Conservation (phyloP, 2,329 filamentous ascomycete genomes). For the Neofusicoccum umdonicola region DNA sequence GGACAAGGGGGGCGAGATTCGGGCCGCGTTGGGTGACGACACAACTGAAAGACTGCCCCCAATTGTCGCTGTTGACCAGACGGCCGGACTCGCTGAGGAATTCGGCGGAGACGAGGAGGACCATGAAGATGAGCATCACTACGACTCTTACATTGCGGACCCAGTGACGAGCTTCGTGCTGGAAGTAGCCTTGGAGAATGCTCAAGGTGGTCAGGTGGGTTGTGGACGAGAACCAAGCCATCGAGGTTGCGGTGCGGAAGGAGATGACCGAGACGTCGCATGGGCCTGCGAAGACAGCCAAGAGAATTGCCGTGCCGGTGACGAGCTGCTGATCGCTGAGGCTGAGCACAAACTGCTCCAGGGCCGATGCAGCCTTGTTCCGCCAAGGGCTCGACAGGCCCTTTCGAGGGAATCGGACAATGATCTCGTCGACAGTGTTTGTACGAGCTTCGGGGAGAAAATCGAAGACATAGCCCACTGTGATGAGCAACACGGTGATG, state of each 20-base stretch:
- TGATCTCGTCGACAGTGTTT: background rate
- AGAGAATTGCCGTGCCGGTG: slow-evolving; percentile 25
- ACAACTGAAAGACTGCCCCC: background rate
- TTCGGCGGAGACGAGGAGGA: background rate
- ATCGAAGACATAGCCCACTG: background rate
- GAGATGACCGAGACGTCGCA: slow-evolving; percentile 27
- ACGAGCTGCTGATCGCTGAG: slow-evolving; percentile 28
- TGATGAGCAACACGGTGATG: background rate
- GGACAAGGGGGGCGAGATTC: too few relatives aligned
- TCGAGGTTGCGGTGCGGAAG: slow-evolving; percentile 19
- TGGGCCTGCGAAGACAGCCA: slow-evolving; percentile 23
- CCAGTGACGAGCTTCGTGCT: background rate
- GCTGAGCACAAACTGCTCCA: slow-evolving; percentile 26
- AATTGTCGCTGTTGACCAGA: background rate
- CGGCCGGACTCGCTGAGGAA: background rate
- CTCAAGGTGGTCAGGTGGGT: slow-evolving; percentile 24
- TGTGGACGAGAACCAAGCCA: slow-evolving; percentile 27
- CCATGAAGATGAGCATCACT: background rate
- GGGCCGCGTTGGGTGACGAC: background rate
- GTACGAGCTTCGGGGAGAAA: background rate
- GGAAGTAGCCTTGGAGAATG: slow-evolving; percentile 22
- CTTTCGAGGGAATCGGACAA: background rate
- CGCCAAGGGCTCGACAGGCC: too few relatives aligned
- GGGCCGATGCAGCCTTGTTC: slow-evolving; percentile 14
- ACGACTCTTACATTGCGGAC: background rate